Base-by-base conservation (phyloP, 225 moss, liverwort and hornwort genomes). In the Marchantia polymorpha region DNA sequence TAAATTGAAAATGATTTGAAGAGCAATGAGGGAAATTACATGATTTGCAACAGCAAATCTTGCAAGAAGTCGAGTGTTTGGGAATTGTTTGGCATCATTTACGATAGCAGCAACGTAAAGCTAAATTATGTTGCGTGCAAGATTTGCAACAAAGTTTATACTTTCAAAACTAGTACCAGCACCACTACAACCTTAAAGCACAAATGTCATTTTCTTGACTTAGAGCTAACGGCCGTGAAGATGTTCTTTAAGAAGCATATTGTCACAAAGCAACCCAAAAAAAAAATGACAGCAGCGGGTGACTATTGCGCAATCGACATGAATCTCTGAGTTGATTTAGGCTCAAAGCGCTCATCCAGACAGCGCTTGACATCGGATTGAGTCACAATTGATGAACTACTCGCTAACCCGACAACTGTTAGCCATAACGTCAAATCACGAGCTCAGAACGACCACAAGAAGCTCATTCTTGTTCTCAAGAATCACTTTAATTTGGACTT, bases 11-110 rank as follows among this genome's bases (percentile, higher is more conserved):
- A n/a, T n/a, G n/a, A n/a, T 16, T 67, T 67, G 66, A 67, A 67
- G 66, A 67, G 66, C 66, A 67, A 67, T 67, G 66, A 16, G 66
- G 66, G n/a, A n/a, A 16, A 67, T 9, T 67, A 67, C 66, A 67
- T 67, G 66, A 67, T 67, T 67, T 16, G 66, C 66, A 67, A 67
- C 66, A 67, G 15, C 66, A 67, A 10, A 16, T 16, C 66, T 12
- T 11, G 66, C 66, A 67, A 67, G 66, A 67, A 67, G 66, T 67
- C 66, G 14, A 16, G 66, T 67, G 66, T 11, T 67, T 67, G 66
- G 66, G 66, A 67, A 67, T 11, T 16, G 66, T 67, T 67, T 67
- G 66, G 66, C 14, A 67, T 67, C 66, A 16, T 67, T 16, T 67
- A 67, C 66, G 14, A 67, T 67, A 11, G 66, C 14, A 16, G 8